phyloP scores from a whole-genome alignment of 2,329 filamentous ascomycete genomes.

The Apiospora rasikravindrae region DNA sequence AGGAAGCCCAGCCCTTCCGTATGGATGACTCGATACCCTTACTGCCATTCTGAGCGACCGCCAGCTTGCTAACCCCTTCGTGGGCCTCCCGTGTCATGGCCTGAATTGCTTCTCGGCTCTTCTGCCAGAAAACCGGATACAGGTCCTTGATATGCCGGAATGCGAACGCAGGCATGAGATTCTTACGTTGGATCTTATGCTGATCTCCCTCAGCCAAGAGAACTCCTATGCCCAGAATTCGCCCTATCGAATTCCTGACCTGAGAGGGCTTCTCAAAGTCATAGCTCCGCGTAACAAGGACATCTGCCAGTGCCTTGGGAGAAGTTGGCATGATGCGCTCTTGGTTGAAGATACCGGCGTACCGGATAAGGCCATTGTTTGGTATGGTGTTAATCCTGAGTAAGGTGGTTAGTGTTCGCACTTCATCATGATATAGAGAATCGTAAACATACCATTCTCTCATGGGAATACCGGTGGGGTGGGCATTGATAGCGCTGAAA shows the following conservation, averaged over 20 bases:
- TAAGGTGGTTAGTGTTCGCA: not conserved
- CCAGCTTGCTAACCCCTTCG: not conserved
- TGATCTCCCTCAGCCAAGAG: constrained; percentile 89
- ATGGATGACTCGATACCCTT: constrained; percentile 33
- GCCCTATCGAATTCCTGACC: constrained; percentile 60
- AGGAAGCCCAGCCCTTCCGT: constrained; percentile 43
- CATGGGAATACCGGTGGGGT: constrained; percentile 51
- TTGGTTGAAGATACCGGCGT: constrained; percentile 51
- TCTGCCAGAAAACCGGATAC: constrained; percentile 84
- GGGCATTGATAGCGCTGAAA: constrained; percentile 43
- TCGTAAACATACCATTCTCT: constrained; percentile 50
- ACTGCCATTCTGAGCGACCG: constrained; percentile 24
- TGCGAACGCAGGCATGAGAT: constrained; percentile 82
- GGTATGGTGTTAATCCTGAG: constrained; percentile 64
- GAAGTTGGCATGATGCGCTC: constrained; percentile 51
- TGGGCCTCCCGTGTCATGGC: constrained; percentile 61
- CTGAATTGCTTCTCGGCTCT: constrained; percentile 70
- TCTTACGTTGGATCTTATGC: constrained; percentile 81
- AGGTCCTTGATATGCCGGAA: constrained; percentile 85
- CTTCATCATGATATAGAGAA: not conserved
- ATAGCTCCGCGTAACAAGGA: constrained; percentile 72
- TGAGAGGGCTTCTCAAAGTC: constrained; percentile 68
- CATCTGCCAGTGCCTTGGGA: constrained; percentile 71
- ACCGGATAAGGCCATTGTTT: constrained; percentile 73
- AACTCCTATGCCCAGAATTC: constrained; percentile 72